Evolutionary conservation across 2,329 filamentous ascomycete species (phyloP).

Genomic region (Ascochyta rabiei): DNA sequence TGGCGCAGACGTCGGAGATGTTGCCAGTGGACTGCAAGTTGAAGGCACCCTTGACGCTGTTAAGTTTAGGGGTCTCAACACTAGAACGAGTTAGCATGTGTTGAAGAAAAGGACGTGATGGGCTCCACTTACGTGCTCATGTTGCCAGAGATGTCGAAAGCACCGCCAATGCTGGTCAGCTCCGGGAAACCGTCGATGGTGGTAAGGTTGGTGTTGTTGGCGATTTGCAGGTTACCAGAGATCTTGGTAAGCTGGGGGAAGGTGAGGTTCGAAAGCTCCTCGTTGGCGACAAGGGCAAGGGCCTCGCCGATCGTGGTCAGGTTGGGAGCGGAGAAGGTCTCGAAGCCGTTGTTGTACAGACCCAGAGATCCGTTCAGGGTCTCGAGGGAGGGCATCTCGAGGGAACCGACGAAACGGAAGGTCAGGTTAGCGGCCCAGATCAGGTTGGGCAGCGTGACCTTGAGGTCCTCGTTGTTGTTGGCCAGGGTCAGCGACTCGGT

Average conservation of each 20-base stretch:
- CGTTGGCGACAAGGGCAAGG: constrained; percentile 64
- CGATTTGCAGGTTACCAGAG: constrained; percentile 80
- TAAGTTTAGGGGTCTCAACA: constrained; percentile 67
- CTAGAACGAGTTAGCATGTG: constrained; percentile 52
- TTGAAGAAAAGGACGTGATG: too few relatives aligned
- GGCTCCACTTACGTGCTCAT: constrained; percentile 73
- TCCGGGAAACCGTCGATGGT: constrained; percentile 70
- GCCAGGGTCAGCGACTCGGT: constrained; percentile 73
- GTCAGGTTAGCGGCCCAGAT: constrained; percentile 79
- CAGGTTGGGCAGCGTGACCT: constrained; percentile 78
- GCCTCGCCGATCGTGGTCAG: constrained; percentile 69
- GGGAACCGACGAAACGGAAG: constrained; percentile 76
- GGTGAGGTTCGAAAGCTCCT: constrained; percentile 71
- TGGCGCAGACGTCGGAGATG: constrained; percentile 48
- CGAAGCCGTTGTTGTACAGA: constrained; percentile 80
- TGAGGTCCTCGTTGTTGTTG: constrained; percentile 77
- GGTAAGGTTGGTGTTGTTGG: constrained; percentile 82
- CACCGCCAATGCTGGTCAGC: constrained; percentile 74
- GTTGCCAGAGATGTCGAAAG: constrained; percentile 82
- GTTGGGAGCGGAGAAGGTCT: constrained; percentile 68
- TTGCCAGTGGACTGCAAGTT: constrained; percentile 56
- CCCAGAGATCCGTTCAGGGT: constrained; percentile 79
- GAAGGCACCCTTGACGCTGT: constrained; percentile 56
- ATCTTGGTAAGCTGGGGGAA: constrained; percentile 72
- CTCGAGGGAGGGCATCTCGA: constrained; percentile 75